A percentile compares a stretch with the other conserved stretches of the same genome.
Evolutionary conservation across 2,329 filamentous ascomycete genomes (phyloP).

Genomic region (Colletotrichum liriopes): DNA sequence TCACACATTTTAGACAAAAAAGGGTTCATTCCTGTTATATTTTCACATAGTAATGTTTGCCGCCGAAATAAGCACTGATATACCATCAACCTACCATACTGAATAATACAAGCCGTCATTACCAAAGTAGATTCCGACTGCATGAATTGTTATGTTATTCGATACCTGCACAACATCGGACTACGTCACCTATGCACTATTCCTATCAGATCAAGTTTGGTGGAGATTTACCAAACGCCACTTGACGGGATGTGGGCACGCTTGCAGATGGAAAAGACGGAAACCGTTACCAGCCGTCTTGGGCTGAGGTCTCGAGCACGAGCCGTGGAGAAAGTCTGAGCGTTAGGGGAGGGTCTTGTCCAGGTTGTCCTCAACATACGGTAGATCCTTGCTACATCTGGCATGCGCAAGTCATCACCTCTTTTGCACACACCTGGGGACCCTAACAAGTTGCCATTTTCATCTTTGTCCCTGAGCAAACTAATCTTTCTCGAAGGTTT

Average conservation of each 20-base stretch:
- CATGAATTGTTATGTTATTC: too few relatives aligned
- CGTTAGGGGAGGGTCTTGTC: slow-evolving; percentile 1
- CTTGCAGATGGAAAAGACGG: neutral
- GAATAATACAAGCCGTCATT: neutral
- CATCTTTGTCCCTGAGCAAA: neutral
- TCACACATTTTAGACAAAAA: neutral
- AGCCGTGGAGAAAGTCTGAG: slow-evolving; percentile 17
- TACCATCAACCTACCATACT: neutral
- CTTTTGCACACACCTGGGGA: neutral
- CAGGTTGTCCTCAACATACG: slow-evolving; percentile 14
- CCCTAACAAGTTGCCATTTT: neutral
- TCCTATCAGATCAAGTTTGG: neutral
- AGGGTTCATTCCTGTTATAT: neutral
- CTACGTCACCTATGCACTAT: neutral
- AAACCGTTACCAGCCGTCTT: too few relatives aligned
- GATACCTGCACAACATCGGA: neutral
- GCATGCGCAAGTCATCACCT: neutral
- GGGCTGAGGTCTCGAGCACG: neutral
- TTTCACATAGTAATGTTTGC: neutral
- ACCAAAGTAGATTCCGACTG: too few relatives aligned
- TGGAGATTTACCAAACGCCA: neutral
- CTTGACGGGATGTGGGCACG: too few relatives aligned
- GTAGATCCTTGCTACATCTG: slow-evolving; percentile 1
- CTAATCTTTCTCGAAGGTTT: slow-evolving; percentile 18
- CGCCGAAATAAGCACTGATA: neutral